Percentiles rank a stretch among this genome's conserved stretches.
phyloP scores from a whole-genome alignment of 2,329 filamentous ascomycete species.

The Aureobasidium sp. region DNA sequence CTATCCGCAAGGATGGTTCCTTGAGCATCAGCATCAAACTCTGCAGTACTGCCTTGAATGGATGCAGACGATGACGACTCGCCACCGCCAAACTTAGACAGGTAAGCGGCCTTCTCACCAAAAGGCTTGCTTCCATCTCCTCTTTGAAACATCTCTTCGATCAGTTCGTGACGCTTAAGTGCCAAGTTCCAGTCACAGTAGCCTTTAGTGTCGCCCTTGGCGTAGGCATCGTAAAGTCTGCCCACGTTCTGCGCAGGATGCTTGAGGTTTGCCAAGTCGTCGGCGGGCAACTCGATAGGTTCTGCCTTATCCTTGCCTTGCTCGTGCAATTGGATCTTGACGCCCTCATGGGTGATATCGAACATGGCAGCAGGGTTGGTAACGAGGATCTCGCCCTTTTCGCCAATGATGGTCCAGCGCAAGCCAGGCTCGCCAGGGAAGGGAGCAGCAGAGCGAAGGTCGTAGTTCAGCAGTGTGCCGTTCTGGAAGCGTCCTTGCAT shows the following conservation, averaged over 20 bases:
- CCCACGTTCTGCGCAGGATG: conserved; percentile 11
- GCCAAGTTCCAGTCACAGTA: conserved; percentile 11
- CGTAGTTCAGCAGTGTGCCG: conserved; percentile 35
- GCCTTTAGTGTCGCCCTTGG: neutral
- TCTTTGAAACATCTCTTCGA: conserved; percentile 10
- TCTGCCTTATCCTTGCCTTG: neutral
- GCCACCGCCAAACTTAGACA: neutral
- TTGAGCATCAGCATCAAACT: conserved; percentile 30
- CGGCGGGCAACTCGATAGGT: neutral
- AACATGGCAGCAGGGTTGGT: neutral
- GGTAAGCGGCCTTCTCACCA: neutral
- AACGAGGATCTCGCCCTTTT: conserved; percentile 27
- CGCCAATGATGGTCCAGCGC: conserved; percentile 44
- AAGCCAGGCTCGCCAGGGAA: conserved; percentile 41
- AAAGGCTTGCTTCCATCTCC: conserved; percentile 9
- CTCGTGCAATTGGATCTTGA: neutral
- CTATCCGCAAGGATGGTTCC: conserved; percentile 44
- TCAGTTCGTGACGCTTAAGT: conserved; percentile 4
- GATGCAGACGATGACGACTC: neutral
- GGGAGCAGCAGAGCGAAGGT: conserved; percentile 41
- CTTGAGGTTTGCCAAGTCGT: neutral
- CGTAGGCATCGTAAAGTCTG: conserved; percentile 9
- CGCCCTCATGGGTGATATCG: conserved; percentile 5
- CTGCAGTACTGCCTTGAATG: conserved; percentile 26
- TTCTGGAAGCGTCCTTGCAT: conserved; percentile 32